Evolutionary conservation across 805 yeast species (phyloP).

Genomic region (Candida argentea): DNA sequence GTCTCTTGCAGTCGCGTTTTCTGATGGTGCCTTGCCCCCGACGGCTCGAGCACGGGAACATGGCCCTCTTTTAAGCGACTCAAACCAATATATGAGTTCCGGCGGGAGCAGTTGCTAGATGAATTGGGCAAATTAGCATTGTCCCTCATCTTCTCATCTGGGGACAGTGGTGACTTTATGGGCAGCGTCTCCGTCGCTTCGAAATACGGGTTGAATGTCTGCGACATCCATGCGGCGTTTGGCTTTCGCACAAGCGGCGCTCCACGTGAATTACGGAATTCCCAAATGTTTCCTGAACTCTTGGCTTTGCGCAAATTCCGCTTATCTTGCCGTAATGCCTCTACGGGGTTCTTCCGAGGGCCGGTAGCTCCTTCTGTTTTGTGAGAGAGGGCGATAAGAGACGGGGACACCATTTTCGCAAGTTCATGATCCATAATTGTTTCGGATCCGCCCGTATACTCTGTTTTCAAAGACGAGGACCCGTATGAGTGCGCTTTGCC

Average conservation of each 20-base stretch:
- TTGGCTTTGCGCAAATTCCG: conserved; percentile 19
- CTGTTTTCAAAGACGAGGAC: not conserved
- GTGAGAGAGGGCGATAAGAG: no score
- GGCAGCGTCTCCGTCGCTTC: no score
- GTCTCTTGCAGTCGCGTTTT: conserved; percentile 5
- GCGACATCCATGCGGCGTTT: no score
- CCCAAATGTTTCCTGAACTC: conserved; percentile 24
- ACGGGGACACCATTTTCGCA: not conserved
- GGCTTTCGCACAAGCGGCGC: no score
- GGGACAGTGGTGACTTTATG: no score
- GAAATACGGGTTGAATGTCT: no score
- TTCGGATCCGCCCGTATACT: conserved; percentile 6
- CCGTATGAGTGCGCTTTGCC: conserved; percentile 10
- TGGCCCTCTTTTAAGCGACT: conserved; percentile 25
- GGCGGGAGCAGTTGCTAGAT: conserved; percentile 16
- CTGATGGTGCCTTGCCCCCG: conserved; percentile 11
- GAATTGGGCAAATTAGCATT: conserved; percentile 26
- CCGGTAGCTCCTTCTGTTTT: not conserved
- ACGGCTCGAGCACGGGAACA: conserved; percentile 9
- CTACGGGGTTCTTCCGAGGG: not conserved
- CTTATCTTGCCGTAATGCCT: conserved; percentile 1
- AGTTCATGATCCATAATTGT: conserved; percentile 8
- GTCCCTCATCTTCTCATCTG: no score
- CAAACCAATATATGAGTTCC: conserved; percentile 29
- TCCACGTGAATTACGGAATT: conserved; percentile 2